Evolutionary conservation across 495 filamentous ascomycete genomes (phyloP), one percentile per base, ranked within the genome.

Genomic region (Penicillium crystallinum): DNA sequence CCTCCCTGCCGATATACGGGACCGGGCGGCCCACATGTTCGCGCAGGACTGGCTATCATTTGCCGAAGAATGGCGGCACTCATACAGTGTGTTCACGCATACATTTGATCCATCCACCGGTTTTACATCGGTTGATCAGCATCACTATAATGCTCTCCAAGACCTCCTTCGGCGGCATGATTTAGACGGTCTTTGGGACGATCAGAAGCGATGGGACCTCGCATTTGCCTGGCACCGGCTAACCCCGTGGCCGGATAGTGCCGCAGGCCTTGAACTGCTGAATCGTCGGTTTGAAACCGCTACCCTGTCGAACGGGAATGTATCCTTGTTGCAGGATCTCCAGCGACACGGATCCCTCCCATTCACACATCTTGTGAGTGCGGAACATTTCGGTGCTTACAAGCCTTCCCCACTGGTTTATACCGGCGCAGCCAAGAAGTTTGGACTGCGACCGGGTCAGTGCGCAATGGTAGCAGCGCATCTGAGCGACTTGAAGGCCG

Each of bases 391-490:
- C 59, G 71, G 74, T n/a, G 83, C 82, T 6, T 92, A 92, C 62
- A 95, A 93, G 64, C 89, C 89, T 6, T 77, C 80, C 54, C 77
- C 83, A 14, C 70, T 66, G 35, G 83, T 86, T 6, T 91, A 91
- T 64, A 67, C 73, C 0, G 88, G 87, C 0, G 88, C 87, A 2
- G 86, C 77, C 12, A 58, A 70, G 37, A 67, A 70, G 37, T 66
- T 91, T 38, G 82, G 78, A 0, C 46, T 85, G 37, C 60, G 79
- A 53, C 77, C 81, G 1, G 54, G 53, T 15, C 77, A 91, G 55
- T 86, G 88, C 46, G 86, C 79, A 0, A 77, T 92, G 81, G 88
- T 91, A n/a, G 88, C 89, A 12, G 81, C 88, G 35, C 89, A 95
- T 68, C 62, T 91, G 41, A 58, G 53, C 11, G 88, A 91, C 61